Evolutionary conservation across 805 yeast species (phyloP).

Genomic region (Sugiyamaella boreocaroliniensis): DNA sequence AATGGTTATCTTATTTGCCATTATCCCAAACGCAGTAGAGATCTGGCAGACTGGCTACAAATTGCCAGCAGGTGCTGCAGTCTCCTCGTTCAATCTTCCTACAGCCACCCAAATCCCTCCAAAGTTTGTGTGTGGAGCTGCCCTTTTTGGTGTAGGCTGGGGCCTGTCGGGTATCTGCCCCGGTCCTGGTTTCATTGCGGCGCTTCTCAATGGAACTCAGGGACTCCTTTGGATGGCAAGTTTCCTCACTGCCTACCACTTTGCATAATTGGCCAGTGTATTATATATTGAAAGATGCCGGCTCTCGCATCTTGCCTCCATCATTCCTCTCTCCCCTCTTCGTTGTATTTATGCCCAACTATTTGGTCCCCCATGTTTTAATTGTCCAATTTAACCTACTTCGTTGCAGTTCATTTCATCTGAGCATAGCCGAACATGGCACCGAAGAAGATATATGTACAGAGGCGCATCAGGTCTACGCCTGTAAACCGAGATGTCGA

Average conservation of each 20-base stretch:
- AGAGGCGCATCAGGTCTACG: neutral
- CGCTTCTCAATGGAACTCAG: conserved; percentile 22
- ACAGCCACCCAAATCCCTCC: conserved; percentile 23
- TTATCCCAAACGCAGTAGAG: conserved; percentile 39
- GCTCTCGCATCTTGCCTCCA: too few relatives aligned
- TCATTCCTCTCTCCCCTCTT: too few relatives aligned
- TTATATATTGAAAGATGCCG: too few relatives aligned
- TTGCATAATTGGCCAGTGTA: neutral
- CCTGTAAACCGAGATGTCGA: neutral
- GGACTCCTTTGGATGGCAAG: conserved; percentile 30
- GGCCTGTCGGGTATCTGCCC: conserved; percentile 48
- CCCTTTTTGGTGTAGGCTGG: conserved; percentile 48
- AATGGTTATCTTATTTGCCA: conserved; percentile 39
- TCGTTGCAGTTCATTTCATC: neutral
- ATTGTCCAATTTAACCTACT: neutral
- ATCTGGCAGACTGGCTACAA: conserved; percentile 19
- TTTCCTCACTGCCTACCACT: conserved; percentile 26
- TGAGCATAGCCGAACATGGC: neutral
- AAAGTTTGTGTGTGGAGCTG: conserved; percentile 38
- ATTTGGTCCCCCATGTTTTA: too few relatives aligned
- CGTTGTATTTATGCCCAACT: too few relatives aligned
- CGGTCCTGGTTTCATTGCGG: conserved; percentile 41
- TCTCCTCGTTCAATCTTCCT: conserved; percentile 18
- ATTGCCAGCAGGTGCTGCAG: conserved; percentile 15
- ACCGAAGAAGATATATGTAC: neutral